A percentile compares a stretch with the other conserved stretches of the same genome.
Evolutionary conservation across 768 basidiomycete species (phyloP).

Genomic region (Suillus luteus): DNA sequence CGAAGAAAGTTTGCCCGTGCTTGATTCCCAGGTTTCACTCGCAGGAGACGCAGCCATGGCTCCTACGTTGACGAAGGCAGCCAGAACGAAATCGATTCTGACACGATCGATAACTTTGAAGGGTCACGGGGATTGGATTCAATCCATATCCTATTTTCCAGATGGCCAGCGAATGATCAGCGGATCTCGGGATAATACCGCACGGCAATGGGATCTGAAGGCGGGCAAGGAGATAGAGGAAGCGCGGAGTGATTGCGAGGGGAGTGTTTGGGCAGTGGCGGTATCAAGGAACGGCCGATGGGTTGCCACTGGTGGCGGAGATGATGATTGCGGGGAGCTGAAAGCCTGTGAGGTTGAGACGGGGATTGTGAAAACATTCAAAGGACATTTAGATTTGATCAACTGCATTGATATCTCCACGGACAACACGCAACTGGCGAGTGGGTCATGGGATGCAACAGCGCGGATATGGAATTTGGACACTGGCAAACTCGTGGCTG

Average conservation of each 20-base stretch:
- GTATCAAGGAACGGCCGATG: background rate
- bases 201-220: too few species aligned
- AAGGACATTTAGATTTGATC: rapidly evolving
- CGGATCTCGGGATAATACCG: too few species aligned
- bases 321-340: background rate
- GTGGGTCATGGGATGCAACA: rapidly evolving
- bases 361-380: background rate
- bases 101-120: background rate
- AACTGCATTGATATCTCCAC: background rate
- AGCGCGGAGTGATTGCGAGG: background rate
- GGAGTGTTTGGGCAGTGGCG: background rate
- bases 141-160: background rate
- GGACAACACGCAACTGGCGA: background rate
- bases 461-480: background rate
- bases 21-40: background rate
- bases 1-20: background rate
- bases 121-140: rapidly evolving
- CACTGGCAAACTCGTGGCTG: background rate
- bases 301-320: background rate
- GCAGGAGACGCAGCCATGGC: background rate
- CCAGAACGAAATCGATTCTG: background rate
- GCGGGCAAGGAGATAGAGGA: too few species aligned
- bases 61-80: background rate
- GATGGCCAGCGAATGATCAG: too few species aligned
- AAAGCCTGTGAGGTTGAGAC: background rate